phyloP scores from a whole-genome alignment of 768 basidiomycete genomes.

The Lactifluus piperatus region DNA sequence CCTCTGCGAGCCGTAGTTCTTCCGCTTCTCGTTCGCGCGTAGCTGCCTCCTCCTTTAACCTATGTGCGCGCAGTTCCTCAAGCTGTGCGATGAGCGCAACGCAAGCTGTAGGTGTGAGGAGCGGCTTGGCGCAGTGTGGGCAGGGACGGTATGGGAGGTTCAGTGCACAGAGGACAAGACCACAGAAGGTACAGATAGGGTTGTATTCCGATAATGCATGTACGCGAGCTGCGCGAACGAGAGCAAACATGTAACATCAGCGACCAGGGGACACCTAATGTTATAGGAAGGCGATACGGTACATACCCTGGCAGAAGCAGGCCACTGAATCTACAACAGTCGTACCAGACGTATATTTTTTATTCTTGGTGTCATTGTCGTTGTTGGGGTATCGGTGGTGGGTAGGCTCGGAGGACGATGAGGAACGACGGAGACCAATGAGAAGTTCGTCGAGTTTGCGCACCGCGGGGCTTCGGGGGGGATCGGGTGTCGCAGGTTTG shows the following conservation, averaged over 20 bases:
- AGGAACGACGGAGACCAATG: neutral
- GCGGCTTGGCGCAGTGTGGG: conserved; percentile 6
- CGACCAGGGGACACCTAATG: neutral
- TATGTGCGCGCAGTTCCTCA: neutral
- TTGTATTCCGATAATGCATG: conserved; percentile 16
- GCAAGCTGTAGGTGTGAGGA: conserved; percentile 1
- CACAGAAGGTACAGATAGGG: conserved; percentile 16
- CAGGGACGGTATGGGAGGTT: conserved; percentile 11
- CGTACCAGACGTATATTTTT: neutral
- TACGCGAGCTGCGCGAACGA: conserved; percentile 8
- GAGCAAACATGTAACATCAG: neutral
- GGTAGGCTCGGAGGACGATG: neutral
- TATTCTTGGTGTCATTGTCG: neutral
- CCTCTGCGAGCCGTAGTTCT: neutral
- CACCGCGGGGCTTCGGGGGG: conserved; percentile 11
- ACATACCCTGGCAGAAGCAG: conserved; percentile 20
- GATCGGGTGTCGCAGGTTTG: neutral
- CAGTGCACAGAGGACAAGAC: conserved; percentile 16
- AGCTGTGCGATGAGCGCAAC: conserved; percentile 8
- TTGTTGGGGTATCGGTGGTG: neutral
- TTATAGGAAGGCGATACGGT: neutral
- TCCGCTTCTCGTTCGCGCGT: neutral
- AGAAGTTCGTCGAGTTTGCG: conserved; percentile 18
- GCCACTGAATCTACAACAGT: neutral
- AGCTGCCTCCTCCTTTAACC: conserved; percentile 5